Evolutionary conservation across 2,329 filamentous ascomycete species (phyloP), one percentile per base, ranked within the genome.

Genomic region (Ophiostoma montium): DNA sequence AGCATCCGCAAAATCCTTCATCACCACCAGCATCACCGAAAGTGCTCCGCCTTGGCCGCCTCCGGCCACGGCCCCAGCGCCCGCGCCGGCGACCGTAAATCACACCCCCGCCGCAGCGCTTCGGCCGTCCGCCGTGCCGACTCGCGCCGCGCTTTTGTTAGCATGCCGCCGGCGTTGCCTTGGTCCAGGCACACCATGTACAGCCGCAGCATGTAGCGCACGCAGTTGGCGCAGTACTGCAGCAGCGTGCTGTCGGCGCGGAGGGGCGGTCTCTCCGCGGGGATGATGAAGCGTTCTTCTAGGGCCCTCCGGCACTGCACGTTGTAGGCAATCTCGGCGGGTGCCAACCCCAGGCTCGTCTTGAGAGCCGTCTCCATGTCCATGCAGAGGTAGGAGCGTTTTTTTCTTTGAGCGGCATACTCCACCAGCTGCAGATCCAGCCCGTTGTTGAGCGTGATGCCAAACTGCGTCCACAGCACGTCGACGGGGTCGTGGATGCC

Each of bases 141-240:
- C 47, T 58, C 57, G 1, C 18, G 42, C 32, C 18, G 46, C 15
- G 42, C 50, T 32, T 48, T 52, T 8, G 15, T 21, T 10, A 56
- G 47, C 57, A n/a, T n/a, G n/a, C 56, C 58, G 10, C 30, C 41
- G 6, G 35, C 38, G 4, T 49, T 38, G 36, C 58, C 39, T 8
- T 53, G 41, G 32, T 38, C 18, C 35, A 52, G 39, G 50, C 57
- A 60, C 13, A 50, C 2, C 3, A 35, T 31, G 10, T 47, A 48
- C 39, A 59, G 45, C 10, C 9, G 41, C 2, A 53, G 55, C 38
- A 60, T 52, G 36, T 52, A 42, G 8, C 16, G 35, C 11, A 76
- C 66, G 53, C 76, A 71, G 21, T 68, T 61, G 3, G 62, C 59
- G 53, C 71, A 75, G 57, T 76, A 77, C 0, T 54, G 12, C 19